These are phyloP conservation scores for Neurospora africana DNA, from an alignment of 495 filamentous ascomycete species.

Conservation along the genomic window DNA sequence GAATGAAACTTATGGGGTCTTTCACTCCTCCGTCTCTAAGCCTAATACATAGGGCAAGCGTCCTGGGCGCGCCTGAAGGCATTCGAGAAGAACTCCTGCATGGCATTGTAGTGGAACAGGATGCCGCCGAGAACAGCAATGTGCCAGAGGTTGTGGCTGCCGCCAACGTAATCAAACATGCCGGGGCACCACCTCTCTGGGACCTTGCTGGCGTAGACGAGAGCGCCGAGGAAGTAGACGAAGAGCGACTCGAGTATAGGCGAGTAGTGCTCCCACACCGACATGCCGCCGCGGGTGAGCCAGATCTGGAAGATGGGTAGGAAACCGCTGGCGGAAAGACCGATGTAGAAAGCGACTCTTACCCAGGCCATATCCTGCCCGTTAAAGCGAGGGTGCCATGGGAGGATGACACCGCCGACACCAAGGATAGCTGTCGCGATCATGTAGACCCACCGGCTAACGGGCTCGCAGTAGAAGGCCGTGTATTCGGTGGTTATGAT, in stretches of 20 bases:
- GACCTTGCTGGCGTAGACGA: conserved; percentile 85
- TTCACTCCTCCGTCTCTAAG: neutral
- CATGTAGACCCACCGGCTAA: conserved; percentile 82
- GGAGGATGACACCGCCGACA: conserved; percentile 78
- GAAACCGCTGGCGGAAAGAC: conserved; percentile 82
- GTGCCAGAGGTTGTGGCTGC: conserved; percentile 97
- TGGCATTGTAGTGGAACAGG: conserved; percentile 87
- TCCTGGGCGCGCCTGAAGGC: conserved; percentile 65
- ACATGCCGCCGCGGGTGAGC: conserved; percentile 60
- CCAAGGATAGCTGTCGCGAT: conserved; percentile 69
- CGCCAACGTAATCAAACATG: conserved; percentile 86
- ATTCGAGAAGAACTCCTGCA: conserved; percentile 84
- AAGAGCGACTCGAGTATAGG: conserved; percentile 74
- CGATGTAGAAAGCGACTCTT: conserved; percentile 84
- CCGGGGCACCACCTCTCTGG: conserved; percentile 91
- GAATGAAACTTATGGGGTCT: neutral
- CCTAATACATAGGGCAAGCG: conserved; percentile 37
- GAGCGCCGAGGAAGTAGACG: conserved; percentile 78
- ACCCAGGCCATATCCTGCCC: conserved; percentile 82
- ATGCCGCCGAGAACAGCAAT: conserved; percentile 93
- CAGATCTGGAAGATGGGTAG: conserved; percentile 77
- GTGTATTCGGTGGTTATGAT: conserved; percentile 99
- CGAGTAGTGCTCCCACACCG: conserved; percentile 77
- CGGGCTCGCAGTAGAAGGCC: conserved; percentile 93
- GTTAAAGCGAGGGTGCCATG: conserved; percentile 96